These are phyloP conservation scores for Kondoa subrosea DNA, from an alignment of 768 basidiomycete genomes.

Conservation along the genomic window DNA sequence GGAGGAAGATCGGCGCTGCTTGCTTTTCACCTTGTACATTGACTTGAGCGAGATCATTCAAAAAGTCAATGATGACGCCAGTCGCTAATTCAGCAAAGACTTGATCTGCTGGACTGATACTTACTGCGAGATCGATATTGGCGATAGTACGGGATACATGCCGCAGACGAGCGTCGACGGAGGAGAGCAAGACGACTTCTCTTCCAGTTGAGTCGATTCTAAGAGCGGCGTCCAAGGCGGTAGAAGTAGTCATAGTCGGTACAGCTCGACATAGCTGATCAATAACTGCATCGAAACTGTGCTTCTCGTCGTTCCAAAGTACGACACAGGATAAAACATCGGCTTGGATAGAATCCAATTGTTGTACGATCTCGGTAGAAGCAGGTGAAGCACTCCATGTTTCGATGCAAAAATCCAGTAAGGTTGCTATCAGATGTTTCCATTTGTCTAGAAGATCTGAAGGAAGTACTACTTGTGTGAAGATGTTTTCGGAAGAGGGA, in stretches of 20 bases:
- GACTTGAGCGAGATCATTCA: slow-evolving; percentile 11
- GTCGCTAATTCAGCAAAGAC: slow-evolving; percentile 75
- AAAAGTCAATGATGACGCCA: slow-evolving; percentile 11
- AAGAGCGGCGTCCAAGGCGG: slow-evolving; percentile 43
- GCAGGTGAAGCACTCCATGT: slow-evolving; percentile 37
- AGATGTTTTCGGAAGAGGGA: too few species aligned
- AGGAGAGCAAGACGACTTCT: slow-evolving; percentile 35
- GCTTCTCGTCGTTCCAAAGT: slow-evolving; percentile 95
- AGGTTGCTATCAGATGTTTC: slow-evolving; percentile 44
- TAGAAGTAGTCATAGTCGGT: slow-evolving; percentile 33
- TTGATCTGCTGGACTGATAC: slow-evolving; percentile 68
- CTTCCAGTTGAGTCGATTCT: slow-evolving; percentile 48
- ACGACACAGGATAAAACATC: slow-evolving; percentile 68
- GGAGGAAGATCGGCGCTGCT: not conserved
- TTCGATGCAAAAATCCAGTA: not conserved
- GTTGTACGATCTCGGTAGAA: slow-evolving; percentile 60
- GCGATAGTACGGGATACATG: slow-evolving; percentile 62
- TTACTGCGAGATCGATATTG: slow-evolving; percentile 81
- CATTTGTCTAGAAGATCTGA: slow-evolving; percentile 1
- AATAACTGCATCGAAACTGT: slow-evolving; percentile 75
- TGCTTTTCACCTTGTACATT: slow-evolving; percentile 9
- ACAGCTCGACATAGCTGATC: slow-evolving; percentile 45
- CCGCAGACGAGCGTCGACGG: slow-evolving; percentile 41
- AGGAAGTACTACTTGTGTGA: slow-evolving; percentile 7
- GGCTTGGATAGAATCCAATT: slow-evolving; percentile 63